A percentile compares a stretch with the other conserved stretches of the same genome.
Conservation (phyloP, 2,329 filamentous ascomycete genomes). For the Esteya vermicola region DNA sequence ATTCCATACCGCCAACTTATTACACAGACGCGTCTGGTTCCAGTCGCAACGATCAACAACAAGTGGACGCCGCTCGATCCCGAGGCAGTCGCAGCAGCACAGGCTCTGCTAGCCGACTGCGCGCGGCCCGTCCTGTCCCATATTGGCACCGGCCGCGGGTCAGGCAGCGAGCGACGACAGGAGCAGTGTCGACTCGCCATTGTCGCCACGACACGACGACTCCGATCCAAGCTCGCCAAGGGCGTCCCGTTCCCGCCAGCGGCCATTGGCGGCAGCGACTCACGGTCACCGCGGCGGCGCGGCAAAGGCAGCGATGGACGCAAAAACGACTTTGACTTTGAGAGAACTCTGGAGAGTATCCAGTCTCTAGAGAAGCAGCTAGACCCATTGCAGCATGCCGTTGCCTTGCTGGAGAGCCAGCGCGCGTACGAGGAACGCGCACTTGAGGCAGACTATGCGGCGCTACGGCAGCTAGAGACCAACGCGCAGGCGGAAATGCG, state of each 20-base stretch:
- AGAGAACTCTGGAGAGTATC: conserved; percentile 47
- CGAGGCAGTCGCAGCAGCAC: conserved; percentile 40
- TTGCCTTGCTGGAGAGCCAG: conserved; percentile 45
- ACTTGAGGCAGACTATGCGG: conserved; percentile 40
- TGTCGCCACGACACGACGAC: conserved; percentile 35
- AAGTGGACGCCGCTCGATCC: conserved; percentile 50
- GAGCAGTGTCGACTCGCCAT: conserved; percentile 42
- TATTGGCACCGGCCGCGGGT: conserved; percentile 27
- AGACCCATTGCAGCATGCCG: conserved; percentile 46
- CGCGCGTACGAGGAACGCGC: conserved; percentile 39
- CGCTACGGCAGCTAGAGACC: conserved; percentile 33
- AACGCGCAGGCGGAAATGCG: conserved; percentile 41
- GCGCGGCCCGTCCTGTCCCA: conserved; percentile 48
- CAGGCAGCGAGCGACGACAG: conserved; percentile 23
- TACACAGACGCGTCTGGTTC: conserved; percentile 36
- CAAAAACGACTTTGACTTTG: conserved; percentile 50
- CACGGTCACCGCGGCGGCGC: neutral
- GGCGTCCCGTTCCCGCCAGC: conserved; percentile 50
- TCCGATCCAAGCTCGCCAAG: conserved; percentile 42
- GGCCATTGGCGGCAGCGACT: neutral
- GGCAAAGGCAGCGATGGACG: conserved; percentile 19
- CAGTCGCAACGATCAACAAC: conserved; percentile 49
- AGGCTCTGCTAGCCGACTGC: conserved; percentile 40
- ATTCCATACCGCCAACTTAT: conserved; percentile 33
- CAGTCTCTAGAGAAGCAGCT: conserved; percentile 41